Evolutionary conservation across 495 filamentous ascomycete species (phyloP).

Genomic region (Hyaloscypha finlandica): DNA sequence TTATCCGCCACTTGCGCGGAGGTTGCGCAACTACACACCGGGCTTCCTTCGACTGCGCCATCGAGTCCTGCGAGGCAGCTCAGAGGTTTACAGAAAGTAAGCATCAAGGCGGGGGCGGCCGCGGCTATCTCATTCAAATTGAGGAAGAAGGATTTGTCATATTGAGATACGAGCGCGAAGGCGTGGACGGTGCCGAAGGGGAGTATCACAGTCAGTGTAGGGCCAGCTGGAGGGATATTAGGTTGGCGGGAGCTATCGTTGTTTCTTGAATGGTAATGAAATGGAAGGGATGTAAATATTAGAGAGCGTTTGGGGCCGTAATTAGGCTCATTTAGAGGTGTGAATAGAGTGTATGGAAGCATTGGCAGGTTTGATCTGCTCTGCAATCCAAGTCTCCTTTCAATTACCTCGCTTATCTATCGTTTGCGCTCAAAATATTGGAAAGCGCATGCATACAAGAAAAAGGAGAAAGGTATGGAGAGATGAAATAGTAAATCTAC

Average conservation of each 20-base stretch:
- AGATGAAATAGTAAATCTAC: no score
- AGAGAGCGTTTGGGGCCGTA: not conserved
- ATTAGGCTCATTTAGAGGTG: no score
- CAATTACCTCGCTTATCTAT: no score
- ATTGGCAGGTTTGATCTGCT: no score
- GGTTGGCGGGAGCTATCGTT: slow-evolving; percentile 39
- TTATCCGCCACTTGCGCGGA: slow-evolving; percentile 58
- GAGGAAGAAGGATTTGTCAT: slow-evolving; percentile 64
- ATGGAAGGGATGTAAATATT: not conserved
- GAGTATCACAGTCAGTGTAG: slow-evolving; percentile 51
- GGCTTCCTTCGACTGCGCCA: slow-evolving; percentile 29
- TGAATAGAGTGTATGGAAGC: no score
- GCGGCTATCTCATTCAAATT: slow-evolving; percentile 53
- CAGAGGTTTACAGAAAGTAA: slow-evolving; percentile 46
- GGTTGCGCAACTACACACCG: slow-evolving; percentile 69
- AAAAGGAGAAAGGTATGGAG: no score
- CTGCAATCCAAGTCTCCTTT: no score
- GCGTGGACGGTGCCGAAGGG: slow-evolving; percentile 49
- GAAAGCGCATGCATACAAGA: no score
- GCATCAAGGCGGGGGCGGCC: slow-evolving; percentile 56
- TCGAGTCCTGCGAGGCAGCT: slow-evolving; percentile 51
- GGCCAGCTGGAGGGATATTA: slow-evolving; percentile 65
- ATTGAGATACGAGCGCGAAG: slow-evolving; percentile 63
- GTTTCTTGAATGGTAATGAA: not conserved
- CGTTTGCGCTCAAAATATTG: no score